Conservation (phyloP, 225 moss, liverwort and hornwort species). For the Anthoceros angustus region DNA sequence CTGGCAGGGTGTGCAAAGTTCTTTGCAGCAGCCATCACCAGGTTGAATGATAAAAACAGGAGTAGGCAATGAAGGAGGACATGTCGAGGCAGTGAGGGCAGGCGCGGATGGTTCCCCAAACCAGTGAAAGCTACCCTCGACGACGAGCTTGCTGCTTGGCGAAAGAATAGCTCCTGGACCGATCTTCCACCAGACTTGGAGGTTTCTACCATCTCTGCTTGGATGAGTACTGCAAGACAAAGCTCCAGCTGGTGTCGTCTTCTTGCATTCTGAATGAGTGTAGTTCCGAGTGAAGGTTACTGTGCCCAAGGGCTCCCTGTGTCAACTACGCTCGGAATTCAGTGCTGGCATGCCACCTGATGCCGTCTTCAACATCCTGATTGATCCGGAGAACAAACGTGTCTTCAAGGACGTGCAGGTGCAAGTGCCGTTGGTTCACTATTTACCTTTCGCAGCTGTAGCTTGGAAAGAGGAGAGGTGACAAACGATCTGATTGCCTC, state of each 20-base stretch:
- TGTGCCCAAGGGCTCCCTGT: slow-evolving; percentile 65
- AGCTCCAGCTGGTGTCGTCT: no score
- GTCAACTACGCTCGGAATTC: slow-evolving; percentile 58
- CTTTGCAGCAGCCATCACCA: background rate
- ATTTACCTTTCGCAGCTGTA: background rate
- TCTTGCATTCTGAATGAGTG: background rate
- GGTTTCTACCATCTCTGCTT: background rate
- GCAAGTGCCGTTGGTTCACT: background rate
- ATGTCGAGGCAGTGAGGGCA: background rate
- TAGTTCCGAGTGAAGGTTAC: slow-evolving; percentile 33
- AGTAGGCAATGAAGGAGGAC: background rate
- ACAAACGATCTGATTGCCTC: slow-evolving; percentile 8
- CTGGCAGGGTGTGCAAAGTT: background rate
- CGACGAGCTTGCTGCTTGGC: slow-evolving; percentile 1
- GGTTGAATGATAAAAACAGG: background rate
- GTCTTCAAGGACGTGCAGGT: slow-evolving; percentile 91
- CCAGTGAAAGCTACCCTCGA: background rate
- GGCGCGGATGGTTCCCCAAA: background rate
- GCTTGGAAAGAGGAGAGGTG: background rate
- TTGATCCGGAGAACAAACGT: slow-evolving; percentile 81
- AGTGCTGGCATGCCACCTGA: slow-evolving; percentile 78
- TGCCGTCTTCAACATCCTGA: slow-evolving; percentile 64
- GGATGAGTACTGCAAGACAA: no score
- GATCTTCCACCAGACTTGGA: background rate
- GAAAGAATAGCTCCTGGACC: background rate